Base-by-base conservation (phyloP, 129 eudicot genomes). In the Flaveria linearis region DNA sequence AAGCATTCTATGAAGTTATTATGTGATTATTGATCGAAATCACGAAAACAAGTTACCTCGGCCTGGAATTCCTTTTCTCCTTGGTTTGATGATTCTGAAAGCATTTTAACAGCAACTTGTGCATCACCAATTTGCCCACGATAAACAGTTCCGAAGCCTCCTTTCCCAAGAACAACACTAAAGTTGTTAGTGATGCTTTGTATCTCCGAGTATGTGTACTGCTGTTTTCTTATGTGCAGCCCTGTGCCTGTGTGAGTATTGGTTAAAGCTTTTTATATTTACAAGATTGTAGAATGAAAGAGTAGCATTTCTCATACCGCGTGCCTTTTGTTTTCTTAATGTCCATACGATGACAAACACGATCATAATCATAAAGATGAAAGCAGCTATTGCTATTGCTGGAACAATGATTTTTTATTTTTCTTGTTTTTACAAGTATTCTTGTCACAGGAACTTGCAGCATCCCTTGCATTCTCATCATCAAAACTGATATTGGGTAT, bases 31-130 rank as follows among this genome's bases (percentile, higher is more conserved):
- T 58, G 39, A 3, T 25, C 11, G 39, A 13, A 9, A 58, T 23
- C 39, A 58, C 0, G 39, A 23, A 23, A 42, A 10, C 20, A 43
- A 20, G 20, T 52, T 76, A 88, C 91, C 91, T 89, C 90, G 7
- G 87, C 72, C 69, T 82, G 83, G 26, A 89, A 86, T 75, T 85
- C 81, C 43, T 69, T 82, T 50, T 82, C 84, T 11, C 91, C 91
- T 74, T 82, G 84, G 5, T 50, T 18, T 5, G 87, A 83, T 45
- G 85, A 61, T 46, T 22, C 57, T n/a, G 92, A 85, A 47, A 87
- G 84, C 74, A 90, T 75, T 87, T 90, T 90, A 3, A 90, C 89
- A 61, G 92, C 96, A 69, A 90, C 96, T 82, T 85, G 73, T 42
- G 22, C 65, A 28, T 71, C 76, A 50, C 51, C 76, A 9, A 80